These are phyloP conservation scores for Chenopodium formosanum DNA, from an alignment of 148 eudicot species.

Conservation along the genomic window DNA sequence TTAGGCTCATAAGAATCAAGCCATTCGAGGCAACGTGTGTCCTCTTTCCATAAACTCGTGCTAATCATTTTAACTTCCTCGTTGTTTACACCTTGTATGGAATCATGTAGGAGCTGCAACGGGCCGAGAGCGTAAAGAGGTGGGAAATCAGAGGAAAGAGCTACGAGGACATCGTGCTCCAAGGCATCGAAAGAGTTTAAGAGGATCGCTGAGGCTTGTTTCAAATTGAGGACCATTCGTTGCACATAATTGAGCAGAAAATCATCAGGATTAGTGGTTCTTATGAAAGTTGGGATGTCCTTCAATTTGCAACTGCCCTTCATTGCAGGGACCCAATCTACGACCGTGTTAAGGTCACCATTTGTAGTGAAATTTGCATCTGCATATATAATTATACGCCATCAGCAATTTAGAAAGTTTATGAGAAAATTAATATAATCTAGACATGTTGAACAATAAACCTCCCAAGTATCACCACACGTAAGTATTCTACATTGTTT, in stretches of 20 bases:
- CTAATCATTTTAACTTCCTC: conserved; percentile 21
- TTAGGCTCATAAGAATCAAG: conserved; percentile 20
- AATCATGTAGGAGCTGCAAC: conserved; percentile 27
- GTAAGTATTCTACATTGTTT: too few species aligned
- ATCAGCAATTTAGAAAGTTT: too few species aligned
- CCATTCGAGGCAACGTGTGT: conserved; percentile 28
- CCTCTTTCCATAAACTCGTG: conserved; percentile 42
- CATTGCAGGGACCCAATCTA: conserved; percentile 42
- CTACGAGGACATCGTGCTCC: conserved; percentile 29
- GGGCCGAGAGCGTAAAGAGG: conserved; percentile 47
- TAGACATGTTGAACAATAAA: too few species aligned
- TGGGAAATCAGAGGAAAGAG: conserved; percentile 27
- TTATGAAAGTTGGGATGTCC: conserved; percentile 41
- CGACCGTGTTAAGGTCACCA: conserved; percentile 35
- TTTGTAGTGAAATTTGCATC: conserved; percentile 41
- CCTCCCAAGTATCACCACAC: too few species aligned
- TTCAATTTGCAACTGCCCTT: conserved; percentile 29
- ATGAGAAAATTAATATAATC: too few species aligned
- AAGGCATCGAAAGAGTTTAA: conserved; percentile 44
- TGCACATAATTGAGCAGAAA: conserved; percentile 21
- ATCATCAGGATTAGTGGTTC: conserved; percentile 46
- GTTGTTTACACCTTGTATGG: background rate
- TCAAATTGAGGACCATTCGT: conserved; percentile 4
- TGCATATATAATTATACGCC: conserved; percentile 6
- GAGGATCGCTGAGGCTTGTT: conserved; percentile 38